These are phyloP conservation scores for Tuber indicum DNA, from an alignment of 495 filamentous ascomycete genomes.

Conservation along the genomic window DNA sequence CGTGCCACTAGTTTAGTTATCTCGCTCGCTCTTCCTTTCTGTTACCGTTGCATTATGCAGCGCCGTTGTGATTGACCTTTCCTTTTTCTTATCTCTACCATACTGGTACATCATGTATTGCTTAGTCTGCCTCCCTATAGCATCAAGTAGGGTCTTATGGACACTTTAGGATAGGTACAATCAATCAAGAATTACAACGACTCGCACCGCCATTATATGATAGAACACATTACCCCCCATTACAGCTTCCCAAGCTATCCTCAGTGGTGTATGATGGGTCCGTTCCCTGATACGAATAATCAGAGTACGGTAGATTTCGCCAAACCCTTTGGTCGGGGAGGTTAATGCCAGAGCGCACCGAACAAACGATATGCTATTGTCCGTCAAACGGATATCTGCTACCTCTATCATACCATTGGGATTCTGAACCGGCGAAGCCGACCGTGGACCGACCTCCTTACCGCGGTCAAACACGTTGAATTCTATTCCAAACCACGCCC, in stretches of 20 bases:
- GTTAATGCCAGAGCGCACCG: too few relatives aligned
- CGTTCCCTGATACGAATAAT: background rate
- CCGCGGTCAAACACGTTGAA: background rate
- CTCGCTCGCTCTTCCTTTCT: too few relatives aligned
- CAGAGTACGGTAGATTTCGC: background rate
- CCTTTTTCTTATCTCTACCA: too few relatives aligned
- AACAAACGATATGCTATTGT: background rate
- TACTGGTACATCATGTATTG: too few relatives aligned
- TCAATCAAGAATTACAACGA: too few relatives aligned
- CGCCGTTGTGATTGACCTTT: too few relatives aligned
- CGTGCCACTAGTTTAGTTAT: too few relatives aligned
- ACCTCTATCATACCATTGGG: background rate
- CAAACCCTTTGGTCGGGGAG: background rate
- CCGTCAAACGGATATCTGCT: background rate
- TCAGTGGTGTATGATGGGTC: background rate
- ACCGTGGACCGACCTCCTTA: background rate
- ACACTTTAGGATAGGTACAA: too few relatives aligned
- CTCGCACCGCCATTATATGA: background rate
- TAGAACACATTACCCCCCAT: background rate
- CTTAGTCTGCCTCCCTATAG: too few relatives aligned
- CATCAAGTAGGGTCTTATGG: too few relatives aligned
- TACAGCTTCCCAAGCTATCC: background rate
- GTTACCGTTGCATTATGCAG: too few relatives aligned
- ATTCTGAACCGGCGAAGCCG: background rate
- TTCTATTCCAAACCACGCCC: background rate